phyloP scores from a whole-genome alignment of 2,329 filamentous ascomycete species.

The Neopestalotiopsis sp. region DNA sequence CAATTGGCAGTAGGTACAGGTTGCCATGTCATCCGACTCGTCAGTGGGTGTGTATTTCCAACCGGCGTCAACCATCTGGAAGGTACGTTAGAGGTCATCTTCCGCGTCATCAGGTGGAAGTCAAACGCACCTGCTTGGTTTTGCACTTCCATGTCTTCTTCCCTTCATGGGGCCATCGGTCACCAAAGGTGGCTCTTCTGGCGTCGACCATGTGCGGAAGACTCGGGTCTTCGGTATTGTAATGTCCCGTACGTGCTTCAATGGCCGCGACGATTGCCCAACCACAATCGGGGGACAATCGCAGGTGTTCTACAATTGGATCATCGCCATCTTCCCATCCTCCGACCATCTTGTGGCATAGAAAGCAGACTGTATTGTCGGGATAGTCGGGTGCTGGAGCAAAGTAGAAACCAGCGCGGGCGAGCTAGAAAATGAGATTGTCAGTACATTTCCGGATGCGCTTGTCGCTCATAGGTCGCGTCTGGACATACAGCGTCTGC shows the following conservation, averaged over 20 bases:
- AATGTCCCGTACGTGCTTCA: conserved; percentile 66
- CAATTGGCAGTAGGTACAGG: conserved; percentile 88
- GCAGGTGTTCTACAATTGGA: conserved; percentile 83
- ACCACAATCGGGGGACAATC: conserved; percentile 80
- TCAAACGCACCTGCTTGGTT: conserved; percentile 73
- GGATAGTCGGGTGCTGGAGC: conserved; percentile 74
- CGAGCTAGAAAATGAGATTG: conserved; percentile 63
- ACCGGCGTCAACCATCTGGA: conserved; percentile 83
- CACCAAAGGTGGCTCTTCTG: conserved; percentile 70
- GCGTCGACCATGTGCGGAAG: conserved; percentile 62
- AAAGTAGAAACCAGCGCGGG: conserved; percentile 90
- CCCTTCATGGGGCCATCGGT: conserved; percentile 85
- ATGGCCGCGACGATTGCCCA: conserved; percentile 79
- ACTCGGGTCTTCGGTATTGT: conserved; percentile 75
- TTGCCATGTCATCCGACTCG: conserved; percentile 87
- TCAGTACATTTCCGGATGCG: conserved; percentile 19
- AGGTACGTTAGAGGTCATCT: conserved; percentile 27
- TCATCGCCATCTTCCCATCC: conserved; percentile 92
- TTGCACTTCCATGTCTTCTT: conserved; percentile 92
- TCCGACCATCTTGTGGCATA: conserved; percentile 83
- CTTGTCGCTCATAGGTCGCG: not conserved
- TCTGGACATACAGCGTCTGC: conserved; percentile 64
- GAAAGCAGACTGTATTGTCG: conserved; percentile 90
- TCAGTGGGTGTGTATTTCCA: conserved; percentile 91
- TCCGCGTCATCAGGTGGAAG: not conserved